Conservation (phyloP, 805 yeast species). For the Candida vartiovaarae region DNA sequence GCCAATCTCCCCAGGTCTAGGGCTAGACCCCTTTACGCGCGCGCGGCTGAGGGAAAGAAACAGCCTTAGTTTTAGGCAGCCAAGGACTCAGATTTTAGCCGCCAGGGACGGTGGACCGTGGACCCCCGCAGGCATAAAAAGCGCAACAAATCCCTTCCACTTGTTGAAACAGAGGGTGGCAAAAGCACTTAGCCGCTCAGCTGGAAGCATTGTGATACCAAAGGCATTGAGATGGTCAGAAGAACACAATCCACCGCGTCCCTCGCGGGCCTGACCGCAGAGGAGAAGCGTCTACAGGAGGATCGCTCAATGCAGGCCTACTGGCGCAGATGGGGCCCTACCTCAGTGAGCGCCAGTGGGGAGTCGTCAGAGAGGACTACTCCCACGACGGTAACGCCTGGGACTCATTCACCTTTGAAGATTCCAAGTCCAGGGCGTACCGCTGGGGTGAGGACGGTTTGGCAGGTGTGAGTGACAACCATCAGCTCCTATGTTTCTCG, state of each 20-base stretch:
- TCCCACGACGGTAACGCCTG: conserved; percentile 85
- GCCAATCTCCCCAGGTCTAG: no score
- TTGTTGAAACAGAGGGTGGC: no score
- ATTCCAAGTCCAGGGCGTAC: conserved; percentile 71
- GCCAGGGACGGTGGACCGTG: no score
- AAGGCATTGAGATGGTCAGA: conserved; percentile 7
- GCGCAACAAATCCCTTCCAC: no score
- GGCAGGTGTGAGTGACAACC: conserved; percentile 83
- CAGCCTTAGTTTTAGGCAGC: no score
- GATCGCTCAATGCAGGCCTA: conserved; percentile 36
- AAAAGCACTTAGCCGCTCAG: no score
- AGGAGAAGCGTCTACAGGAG: conserved; percentile 30
- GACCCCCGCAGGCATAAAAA: no score
- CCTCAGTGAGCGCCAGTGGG: conserved; percentile 81
- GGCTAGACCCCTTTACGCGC: no score
- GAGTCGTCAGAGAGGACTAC: conserved; percentile 78
- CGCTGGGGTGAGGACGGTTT: conserved; percentile 97
- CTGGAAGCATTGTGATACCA: neutral
- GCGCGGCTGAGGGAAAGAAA: no score
- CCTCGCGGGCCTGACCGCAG: conserved; percentile 24
- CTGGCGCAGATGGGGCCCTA: conserved; percentile 90
- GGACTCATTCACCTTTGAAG: conserved; percentile 82
- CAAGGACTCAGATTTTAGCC: no score
- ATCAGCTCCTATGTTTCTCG: conserved; percentile 68
- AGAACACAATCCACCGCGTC: conserved; percentile 21